Evolutionary conservation across 2,329 filamentous ascomycete species (phyloP).

Genomic region (Ambrosiella xylebori): DNA sequence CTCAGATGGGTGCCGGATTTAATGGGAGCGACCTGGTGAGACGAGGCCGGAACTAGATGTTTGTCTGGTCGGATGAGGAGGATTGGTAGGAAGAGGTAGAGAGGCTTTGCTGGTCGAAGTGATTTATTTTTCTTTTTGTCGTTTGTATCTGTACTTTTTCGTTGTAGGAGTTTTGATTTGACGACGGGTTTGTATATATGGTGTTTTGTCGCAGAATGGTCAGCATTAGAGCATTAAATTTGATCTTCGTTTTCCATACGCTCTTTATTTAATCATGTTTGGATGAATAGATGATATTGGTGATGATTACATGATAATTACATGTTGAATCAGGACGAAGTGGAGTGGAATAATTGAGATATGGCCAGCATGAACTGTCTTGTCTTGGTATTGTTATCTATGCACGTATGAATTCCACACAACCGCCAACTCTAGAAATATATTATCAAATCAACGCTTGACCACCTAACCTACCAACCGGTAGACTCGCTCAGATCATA

Average conservation of each 20-base stretch:
- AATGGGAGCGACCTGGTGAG: not conserved
- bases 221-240: not conserved
- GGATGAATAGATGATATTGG: no score
- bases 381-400: no score
- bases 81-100: not conserved
- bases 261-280: not conserved
- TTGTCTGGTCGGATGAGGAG: not conserved
- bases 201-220: not conserved
- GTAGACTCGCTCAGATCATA: no score
- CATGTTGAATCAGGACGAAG: no score
- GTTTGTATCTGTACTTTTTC: not conserved
- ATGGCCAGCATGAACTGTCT: no score
- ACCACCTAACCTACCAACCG: no score
- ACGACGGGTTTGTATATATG: not conserved
- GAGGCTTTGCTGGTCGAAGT: constrained; percentile 5
- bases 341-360: no score
- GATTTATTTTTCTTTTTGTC: not conserved
- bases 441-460: no score
- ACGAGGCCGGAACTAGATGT: not conserved
- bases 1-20: constrained; percentile 24
- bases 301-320: no score
- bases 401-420: no score
- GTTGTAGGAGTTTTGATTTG: not conserved
- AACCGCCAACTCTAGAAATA: no score
- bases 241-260: not conserved